phyloP scores from a whole-genome alignment of 441 rosid genomes.

The Syzygium syzygioides region DNA sequence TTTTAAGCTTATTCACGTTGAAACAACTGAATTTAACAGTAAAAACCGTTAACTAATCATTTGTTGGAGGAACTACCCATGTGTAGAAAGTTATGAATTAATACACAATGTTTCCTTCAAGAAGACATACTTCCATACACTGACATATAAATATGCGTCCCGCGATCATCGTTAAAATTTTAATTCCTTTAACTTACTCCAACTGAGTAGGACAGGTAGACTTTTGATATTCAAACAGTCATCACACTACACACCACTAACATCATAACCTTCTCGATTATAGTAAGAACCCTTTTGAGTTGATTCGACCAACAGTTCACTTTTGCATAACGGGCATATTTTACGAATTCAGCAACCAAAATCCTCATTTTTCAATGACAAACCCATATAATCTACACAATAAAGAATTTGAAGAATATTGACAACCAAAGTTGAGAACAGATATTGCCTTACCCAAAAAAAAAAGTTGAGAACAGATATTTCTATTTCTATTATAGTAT shows the following conservation, averaged over 20 bases:
- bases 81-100: not conserved
- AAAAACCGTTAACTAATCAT: not conserved
- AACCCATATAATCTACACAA: accelerated
- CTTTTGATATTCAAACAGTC: not conserved
- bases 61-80: not conserved
- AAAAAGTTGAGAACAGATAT: not conserved
- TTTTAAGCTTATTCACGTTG: not conserved
- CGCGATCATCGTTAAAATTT: not conserved
- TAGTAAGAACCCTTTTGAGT: too few species aligned
- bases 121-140: accelerated
- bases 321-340: not conserved
- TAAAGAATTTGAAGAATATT: not conserved
- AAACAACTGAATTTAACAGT: not conserved
- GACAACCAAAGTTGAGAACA: not conserved
- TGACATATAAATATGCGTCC: not conserved
- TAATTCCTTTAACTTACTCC: not conserved
- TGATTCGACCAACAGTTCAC: too few species aligned
- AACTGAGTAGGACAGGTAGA: accelerated
- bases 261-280: not conserved
- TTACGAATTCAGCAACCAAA: not conserved
- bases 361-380: not conserved
- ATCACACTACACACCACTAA: not conserved
- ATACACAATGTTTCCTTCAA: not conserved
- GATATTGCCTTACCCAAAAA: too few species aligned
- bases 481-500: not conserved